phyloP scores from a whole-genome alignment of 495 filamentous ascomycete genomes.

The Daldinia vernicosa region DNA sequence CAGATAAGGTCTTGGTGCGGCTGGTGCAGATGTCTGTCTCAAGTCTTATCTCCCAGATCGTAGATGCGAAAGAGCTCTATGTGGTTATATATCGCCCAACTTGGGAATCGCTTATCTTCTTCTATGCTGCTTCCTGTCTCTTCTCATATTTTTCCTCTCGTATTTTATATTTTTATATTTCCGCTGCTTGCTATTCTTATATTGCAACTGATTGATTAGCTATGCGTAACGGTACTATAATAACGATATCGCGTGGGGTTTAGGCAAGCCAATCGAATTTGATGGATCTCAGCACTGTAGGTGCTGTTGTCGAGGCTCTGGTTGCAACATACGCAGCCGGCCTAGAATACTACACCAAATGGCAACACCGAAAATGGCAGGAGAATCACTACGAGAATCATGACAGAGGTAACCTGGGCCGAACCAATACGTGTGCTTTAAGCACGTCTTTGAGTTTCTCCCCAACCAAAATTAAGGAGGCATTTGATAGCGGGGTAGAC shows the following conservation, averaged over 20 bases:
- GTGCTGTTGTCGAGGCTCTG: slow-evolving; percentile 45
- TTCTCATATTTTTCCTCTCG: background rate
- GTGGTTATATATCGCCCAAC: background rate
- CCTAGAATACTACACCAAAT: slow-evolving; percentile 49
- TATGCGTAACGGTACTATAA: slow-evolving; percentile 2
- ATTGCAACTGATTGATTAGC: background rate
- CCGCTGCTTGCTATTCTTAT: background rate
- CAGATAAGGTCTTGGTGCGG: slow-evolving; percentile 25
- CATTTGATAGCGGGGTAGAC: slow-evolving; percentile 48
- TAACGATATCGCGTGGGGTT: slow-evolving; percentile 13
- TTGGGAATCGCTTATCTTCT: background rate
- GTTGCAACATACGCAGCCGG: slow-evolving; percentile 46
- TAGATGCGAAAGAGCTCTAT: slow-evolving; percentile 3
- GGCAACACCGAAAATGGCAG: slow-evolving; percentile 45
- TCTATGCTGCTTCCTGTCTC: background rate
- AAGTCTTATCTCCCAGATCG: slow-evolving; percentile 16
- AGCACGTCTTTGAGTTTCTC: slow-evolving; percentile 50
- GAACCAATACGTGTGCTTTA: slow-evolving; percentile 41
- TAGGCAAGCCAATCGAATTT: slow-evolving; percentile 17
- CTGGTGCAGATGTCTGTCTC: slow-evolving; percentile 17
- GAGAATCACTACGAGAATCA: slow-evolving; percentile 34
- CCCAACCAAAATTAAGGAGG: slow-evolving; percentile 45
- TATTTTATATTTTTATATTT: background rate
- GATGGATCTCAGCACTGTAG: slow-evolving; percentile 49
- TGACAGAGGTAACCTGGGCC: slow-evolving; percentile 21